Conservation (phyloP, 2,329 filamentous ascomycete species). For the Ilyonectria robusta region DNA sequence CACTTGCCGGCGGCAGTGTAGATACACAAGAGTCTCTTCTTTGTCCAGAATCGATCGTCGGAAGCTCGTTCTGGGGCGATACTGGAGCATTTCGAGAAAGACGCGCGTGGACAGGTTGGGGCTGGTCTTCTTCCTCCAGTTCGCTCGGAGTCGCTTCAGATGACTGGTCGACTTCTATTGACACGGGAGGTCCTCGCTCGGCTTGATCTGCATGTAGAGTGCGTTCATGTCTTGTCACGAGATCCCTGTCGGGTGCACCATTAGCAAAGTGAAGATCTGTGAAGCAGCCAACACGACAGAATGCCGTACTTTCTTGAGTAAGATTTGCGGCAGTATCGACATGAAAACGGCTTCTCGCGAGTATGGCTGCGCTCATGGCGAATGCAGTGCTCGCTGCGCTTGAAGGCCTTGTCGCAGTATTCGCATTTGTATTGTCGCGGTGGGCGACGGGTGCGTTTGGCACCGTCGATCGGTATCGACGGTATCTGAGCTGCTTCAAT, state of each 20-base stretch:
- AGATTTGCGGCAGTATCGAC: slow-evolving; percentile 33
- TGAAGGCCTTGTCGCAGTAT: slow-evolving; percentile 31
- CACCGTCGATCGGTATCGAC: too few relatives aligned
- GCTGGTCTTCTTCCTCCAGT: neutral
- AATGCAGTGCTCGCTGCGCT: slow-evolving; percentile 38
- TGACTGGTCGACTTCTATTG: neutral
- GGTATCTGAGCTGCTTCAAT: too few relatives aligned
- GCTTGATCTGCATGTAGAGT: slow-evolving; percentile 25
- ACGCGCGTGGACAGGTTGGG: neutral
- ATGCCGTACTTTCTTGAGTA: slow-evolving; percentile 32
- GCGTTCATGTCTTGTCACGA: slow-evolving; percentile 35
- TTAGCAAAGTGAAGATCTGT: neutral
- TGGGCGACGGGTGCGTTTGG: slow-evolving; percentile 12
- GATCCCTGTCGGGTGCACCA: slow-evolving; percentile 19
- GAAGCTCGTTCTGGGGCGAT: neutral
- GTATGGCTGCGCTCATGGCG: slow-evolving; percentile 38
- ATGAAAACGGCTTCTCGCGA: slow-evolving; percentile 33
- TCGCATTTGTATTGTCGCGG: slow-evolving; percentile 29
- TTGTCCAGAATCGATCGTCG: neutral
- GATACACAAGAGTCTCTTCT: neutral
- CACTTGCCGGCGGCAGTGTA: neutral
- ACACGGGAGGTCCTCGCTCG: neutral
- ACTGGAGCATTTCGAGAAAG: neutral
- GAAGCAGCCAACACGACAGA: too few relatives aligned
- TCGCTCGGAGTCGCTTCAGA: neutral